Base-by-base conservation (phyloP, 441 rosid species). In the Eruca vesicaria region DNA sequence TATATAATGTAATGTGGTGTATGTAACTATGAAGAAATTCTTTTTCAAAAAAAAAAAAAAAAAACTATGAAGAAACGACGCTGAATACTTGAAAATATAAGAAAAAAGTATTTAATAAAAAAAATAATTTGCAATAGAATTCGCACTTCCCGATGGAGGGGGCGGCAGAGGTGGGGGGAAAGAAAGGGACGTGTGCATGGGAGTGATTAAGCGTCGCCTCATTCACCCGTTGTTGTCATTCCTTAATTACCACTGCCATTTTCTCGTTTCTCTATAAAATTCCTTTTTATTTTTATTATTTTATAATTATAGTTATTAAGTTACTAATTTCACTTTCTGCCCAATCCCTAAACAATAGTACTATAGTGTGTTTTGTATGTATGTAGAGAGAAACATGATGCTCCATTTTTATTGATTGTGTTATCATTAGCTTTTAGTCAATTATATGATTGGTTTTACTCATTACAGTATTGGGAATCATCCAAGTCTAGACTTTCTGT, bases 141-240 rank as follows among this genome's bases (percentile, higher is more conserved):
- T 84, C 79, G 79, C 78, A 80, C 74, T 86, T 87, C 87, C 89
- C 90, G 50, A 82, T 56, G 78, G 81, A 79, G 71, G 26, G 57
- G 57, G 57, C 57, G 57, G 57, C 57, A 52, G 57, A 52, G 57
- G 57, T 52, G 57, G 90, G 89, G 89, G 87, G 86, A 84, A 77
- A 83, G 97, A 90, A 92, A 92, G 89, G 87, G 98, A 92, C 98
- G 87, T 84, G 81, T 90, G 97, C 96, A 92, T 87, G 94, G 80
- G 82, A 81, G 82, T 77, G 85, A 83, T 88, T 83, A 86, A 79
- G 85, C 93, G 87, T 88, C 85, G 86, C 78, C 81, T 85, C 96
- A 90, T 84, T 90, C 97, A 92, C 78, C 80, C 75, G 97, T 92
- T 89, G 81, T 87, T 92, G 87, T 92, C 97, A 83, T 72, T 68